Evolutionary conservation across 106 monocot species (phyloP).

Genomic region (Dendrobium officinale): DNA sequence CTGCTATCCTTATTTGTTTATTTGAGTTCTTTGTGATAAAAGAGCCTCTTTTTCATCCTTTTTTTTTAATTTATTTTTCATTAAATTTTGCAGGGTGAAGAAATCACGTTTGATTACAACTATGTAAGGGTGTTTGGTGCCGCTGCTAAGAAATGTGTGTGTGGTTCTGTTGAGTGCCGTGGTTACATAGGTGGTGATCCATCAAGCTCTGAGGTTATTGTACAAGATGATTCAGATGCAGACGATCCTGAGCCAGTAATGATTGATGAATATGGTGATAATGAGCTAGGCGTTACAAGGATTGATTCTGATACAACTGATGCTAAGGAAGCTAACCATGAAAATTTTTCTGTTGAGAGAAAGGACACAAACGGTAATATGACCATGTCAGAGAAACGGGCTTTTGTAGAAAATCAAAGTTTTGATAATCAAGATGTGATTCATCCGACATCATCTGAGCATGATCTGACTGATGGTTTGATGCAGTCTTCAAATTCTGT

Average conservation of each 20-base stretch:
- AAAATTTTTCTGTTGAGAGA: constrained; percentile 9
- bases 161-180: constrained; percentile 71
- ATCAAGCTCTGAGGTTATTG: constrained; percentile 51
- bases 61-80: background rate
- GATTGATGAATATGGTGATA: constrained; percentile 23
- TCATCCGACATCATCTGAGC: constrained; percentile 4
- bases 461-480: constrained; percentile 1
- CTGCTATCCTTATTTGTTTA: background rate
- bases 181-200: constrained; percentile 95
- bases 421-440: constrained; percentile 7
- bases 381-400: constrained; percentile 13
- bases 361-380: background rate
- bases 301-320: constrained; percentile 8
- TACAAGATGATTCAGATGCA: constrained; percentile 77
- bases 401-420: constrained; percentile 4
- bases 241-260: constrained; percentile 56
- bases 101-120: constrained; percentile 97
- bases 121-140: constrained; percentile 93
- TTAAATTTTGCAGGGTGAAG: constrained; percentile 64
- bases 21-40: background rate
- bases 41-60: background rate
- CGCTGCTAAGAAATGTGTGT: constrained; percentile 90
- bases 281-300: constrained; percentile 9
- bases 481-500: constrained; percentile 10
- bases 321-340: constrained; percentile 9